Base-by-base conservation (phyloP, 164 flowering plant genomes). In the Pachysandra terminalis region DNA sequence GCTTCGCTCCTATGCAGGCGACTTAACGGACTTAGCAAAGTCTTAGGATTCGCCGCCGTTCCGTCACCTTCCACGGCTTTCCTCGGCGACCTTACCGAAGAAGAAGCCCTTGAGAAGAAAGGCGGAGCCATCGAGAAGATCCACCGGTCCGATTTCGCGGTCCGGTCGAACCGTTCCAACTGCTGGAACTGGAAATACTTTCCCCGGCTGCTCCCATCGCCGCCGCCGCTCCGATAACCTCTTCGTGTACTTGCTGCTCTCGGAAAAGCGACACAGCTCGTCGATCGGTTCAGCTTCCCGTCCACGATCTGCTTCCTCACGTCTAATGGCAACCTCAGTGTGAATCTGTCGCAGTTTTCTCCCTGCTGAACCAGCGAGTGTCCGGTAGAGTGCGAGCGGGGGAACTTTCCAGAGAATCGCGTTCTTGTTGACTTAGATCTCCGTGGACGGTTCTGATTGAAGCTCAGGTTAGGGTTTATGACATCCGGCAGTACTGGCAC, bases 371-470 rank as follows among this genome's bases (percentile, higher is more conserved):
- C 71, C 72, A 84, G 48, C 9, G 90, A 87, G 71, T 91, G 97
- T 13, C 97, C 97, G 16, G 93, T 91, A 49, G 95, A 82, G 74
- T 89, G 91, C 19, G 95, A 89, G 14, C 91, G 59, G 0, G 85
- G 87, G 45, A 87, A 77, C 66, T 57, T 72, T 0, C 76, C 71
- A 2, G 32, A 0, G 7, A 53, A 59, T 49, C 21, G 17, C 9
- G 63, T 27, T 63, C 73, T 57, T 32, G 67, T 35, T 19, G 87
- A 78, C 66, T 66, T 41, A 22, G 85, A 70, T 23, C 83, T 67
- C 15, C 81, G 71, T 4, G 89, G 81, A 4, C 85, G 82, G 73
- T 74, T 83, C 67, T 75, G 77, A 9, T 64, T 66, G 2, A 61
- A 57, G 21, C 27, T 8, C 10, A 25, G 21, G 22, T 7, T 13